phyloP scores from a whole-genome alignment of 1,284 basidiomycete genomes.

The Sporisorium graminicola region DNA sequence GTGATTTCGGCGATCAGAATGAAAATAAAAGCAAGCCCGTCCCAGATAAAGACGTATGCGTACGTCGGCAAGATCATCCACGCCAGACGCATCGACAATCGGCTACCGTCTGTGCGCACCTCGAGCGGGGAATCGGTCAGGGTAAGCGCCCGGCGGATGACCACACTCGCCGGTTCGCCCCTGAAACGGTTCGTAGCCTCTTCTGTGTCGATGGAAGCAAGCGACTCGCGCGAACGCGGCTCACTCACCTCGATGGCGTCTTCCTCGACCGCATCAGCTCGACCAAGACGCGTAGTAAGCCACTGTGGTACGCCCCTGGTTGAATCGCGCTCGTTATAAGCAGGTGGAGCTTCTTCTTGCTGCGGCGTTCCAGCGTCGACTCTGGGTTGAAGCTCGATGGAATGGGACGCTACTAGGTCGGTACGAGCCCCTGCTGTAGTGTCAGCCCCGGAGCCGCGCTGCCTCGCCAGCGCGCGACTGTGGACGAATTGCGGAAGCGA shows the following conservation, averaged over 20 bases:
- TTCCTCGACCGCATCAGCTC: background rate
- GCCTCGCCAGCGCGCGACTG: no score
- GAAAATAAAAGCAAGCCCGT: background rate
- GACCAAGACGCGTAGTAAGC: no score
- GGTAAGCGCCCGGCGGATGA: background rate
- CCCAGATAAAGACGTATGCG: conserved; percentile 5
- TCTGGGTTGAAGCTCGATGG: background rate
- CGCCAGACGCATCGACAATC: conserved; percentile 1
- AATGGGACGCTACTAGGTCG: background rate
- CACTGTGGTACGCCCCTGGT: background rate
- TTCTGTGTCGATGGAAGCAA: no score
- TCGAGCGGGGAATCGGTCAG: background rate
- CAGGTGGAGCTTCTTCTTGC: background rate
- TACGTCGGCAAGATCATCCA: conserved; percentile 14
- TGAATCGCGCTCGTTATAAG: background rate
- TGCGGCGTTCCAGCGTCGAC: no score
- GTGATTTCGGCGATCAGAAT: background rate
- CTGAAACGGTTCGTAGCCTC: no score
- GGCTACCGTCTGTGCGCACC: background rate
- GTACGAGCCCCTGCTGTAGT: background rate
- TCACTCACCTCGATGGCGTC: background rate
- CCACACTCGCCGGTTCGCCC: no score
- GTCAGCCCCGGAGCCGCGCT: no score
- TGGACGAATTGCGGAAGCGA: no score
- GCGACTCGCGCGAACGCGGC: background rate